phyloP scores from a whole-genome alignment of 495 filamentous ascomycete genomes.

The Penicillium taxi region DNA sequence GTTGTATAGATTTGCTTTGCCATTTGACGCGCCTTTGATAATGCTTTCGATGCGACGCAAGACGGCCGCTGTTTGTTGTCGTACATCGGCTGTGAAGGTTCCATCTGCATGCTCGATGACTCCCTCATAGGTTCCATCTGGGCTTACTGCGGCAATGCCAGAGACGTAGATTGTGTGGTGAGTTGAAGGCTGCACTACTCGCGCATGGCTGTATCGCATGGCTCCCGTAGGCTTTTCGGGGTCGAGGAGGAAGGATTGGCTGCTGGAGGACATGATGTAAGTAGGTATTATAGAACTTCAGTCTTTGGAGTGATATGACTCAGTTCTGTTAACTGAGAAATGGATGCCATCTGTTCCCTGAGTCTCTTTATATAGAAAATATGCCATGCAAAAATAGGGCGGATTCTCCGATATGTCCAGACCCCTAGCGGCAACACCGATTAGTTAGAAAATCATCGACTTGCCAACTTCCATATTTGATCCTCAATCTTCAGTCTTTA shows the following conservation, averaged over 20 bases:
- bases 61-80: constrained; percentile 27
- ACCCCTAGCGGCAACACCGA: no score
- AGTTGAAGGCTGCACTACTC: constrained; percentile 21
- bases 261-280: constrained; percentile 22
- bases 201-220: constrained; percentile 25
- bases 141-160: constrained; percentile 17
- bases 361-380: no score
- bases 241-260: constrained; percentile 27
- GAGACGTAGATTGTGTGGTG: constrained; percentile 30
- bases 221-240: constrained; percentile 18
- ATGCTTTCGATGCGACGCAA: constrained; percentile 26
- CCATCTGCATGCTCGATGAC: constrained; percentile 26
- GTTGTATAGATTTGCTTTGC: constrained; percentile 24
- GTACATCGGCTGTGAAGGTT: constrained; percentile 21
- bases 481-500: no score
- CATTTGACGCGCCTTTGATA: constrained; percentile 24
- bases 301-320: no score
- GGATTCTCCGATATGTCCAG: no score
- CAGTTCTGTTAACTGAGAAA: no score
- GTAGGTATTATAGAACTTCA: no score
- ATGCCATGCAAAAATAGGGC: no score
- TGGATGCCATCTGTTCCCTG: no score
- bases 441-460: no score
- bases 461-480: no score
- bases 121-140: constrained; percentile 19